phyloP scores from a whole-genome alignment of 2,329 filamentous ascomycete genomes.

The Huntiella savannae region DNA sequence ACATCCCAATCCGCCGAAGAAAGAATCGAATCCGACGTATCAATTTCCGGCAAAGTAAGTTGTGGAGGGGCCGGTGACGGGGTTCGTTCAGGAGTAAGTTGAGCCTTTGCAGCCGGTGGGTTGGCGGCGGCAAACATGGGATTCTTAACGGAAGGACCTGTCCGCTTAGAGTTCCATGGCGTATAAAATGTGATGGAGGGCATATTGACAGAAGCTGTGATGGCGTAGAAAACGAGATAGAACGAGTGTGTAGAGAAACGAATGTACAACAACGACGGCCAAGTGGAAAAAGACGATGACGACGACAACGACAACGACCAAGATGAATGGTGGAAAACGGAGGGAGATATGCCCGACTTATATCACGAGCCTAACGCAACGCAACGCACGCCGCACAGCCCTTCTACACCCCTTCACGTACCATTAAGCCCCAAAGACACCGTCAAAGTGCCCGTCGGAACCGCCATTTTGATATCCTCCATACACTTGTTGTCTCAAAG shows the following conservation, averaged over 20 bases:
- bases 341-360: too few relatives aligned
- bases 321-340: too few relatives aligned
- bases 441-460: too few relatives aligned
- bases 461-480: too few relatives aligned
- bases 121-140: constrained; percentile 5
- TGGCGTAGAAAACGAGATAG: not conserved
- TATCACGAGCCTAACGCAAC: too few relatives aligned
- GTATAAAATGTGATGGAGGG: constrained; percentile 6
- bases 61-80: constrained; percentile 1
- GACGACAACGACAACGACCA: too few relatives aligned
- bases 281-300: too few relatives aligned
- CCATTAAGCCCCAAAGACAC: too few relatives aligned
- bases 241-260: not conserved
- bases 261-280: too few relatives aligned
- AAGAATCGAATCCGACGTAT: constrained; percentile 4
- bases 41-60: constrained; percentile 3
- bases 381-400: too few relatives aligned
- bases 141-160: constrained; percentile 8
- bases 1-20: constrained; percentile 19
- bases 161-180: constrained; percentile 7
- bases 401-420: too few relatives aligned
- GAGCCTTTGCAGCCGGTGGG: not conserved
- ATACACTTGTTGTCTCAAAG: too few relatives aligned
- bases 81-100: not conserved
- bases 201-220: not conserved